These are phyloP conservation scores for Multifurca ochricompacta DNA, from an alignment of 768 basidiomycete genomes.

Conservation along the genomic window DNA sequence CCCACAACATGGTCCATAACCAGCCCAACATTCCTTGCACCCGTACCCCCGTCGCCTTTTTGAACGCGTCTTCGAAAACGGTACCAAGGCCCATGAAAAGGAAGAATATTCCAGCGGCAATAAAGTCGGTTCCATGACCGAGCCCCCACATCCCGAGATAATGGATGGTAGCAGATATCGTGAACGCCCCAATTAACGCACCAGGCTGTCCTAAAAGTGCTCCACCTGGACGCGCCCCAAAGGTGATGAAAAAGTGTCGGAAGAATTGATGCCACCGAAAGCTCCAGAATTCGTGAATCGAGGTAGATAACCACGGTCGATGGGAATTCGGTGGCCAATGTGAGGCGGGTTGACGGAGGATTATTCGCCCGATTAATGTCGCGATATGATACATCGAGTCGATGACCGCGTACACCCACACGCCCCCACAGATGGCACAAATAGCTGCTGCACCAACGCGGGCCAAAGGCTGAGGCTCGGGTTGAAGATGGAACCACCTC, in stretches of 20 bases:
- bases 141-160: constrained; percentile 51
- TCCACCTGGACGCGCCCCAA: constrained; percentile 29
- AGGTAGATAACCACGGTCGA: constrained; percentile 31
- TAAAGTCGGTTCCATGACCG: constrained; percentile 43
- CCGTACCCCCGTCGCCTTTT: constrained; percentile 34
- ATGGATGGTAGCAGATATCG: constrained; percentile 54
- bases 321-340: constrained; percentile 31
- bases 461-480: background rate
- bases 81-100: constrained; percentile 48
- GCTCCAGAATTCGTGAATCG: constrained; percentile 33
- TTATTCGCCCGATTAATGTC: constrained; percentile 23
- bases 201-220: constrained; percentile 41
- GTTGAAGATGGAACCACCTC: constrained; percentile 6
- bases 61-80: constrained; percentile 42
- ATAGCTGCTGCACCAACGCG: background rate
- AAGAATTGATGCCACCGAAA: constrained; percentile 33
- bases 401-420: constrained; percentile 14
- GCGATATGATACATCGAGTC: constrained; percentile 23
- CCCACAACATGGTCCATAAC: constrained; percentile 45
- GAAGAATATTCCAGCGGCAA: constrained; percentile 43
- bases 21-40: constrained; percentile 43
- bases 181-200: constrained; percentile 48
- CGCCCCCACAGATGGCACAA: background rate
- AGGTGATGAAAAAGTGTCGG: constrained; percentile 27
- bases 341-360: constrained; percentile 26